These are phyloP conservation scores for Oryza glumipatula DNA, from an alignment of 176 grass and related monocot species.

Conservation along the genomic window DNA sequence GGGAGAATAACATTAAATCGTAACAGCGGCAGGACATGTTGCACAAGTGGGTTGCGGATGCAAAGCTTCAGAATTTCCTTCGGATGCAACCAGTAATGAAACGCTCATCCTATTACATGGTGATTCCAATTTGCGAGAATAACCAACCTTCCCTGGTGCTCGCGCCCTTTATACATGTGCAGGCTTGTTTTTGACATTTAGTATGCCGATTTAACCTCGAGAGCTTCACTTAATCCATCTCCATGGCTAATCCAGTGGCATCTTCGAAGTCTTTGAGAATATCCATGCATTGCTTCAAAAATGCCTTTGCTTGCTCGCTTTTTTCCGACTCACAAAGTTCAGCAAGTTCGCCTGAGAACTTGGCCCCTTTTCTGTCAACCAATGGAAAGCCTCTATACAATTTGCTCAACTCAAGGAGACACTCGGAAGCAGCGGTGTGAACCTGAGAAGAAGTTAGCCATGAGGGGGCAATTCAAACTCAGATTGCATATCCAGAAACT, in stretches of 20 bases:
- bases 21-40: background rate
- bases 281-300: conserved; percentile 64
- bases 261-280: conserved; percentile 56
- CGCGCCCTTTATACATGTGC: background rate
- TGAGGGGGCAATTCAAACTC: conserved; percentile 16
- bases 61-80: background rate
- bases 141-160: background rate
- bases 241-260: conserved; percentile 37
- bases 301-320: conserved; percentile 80
- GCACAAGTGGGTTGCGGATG: background rate
- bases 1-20: no score
- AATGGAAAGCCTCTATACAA: conserved; percentile 76
- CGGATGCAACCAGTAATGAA: background rate
- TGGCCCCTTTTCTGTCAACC: conserved; percentile 54
- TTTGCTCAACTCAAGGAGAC: conserved; percentile 78
- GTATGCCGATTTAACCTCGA: background rate
- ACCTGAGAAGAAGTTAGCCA: conserved; percentile 56
- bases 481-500: background rate
- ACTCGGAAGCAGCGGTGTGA: conserved; percentile 81
- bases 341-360: conserved; percentile 62
- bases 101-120: background rate
- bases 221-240: conserved; percentile 22
- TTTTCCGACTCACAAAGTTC: conserved; percentile 72
- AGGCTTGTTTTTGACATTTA: background rate
- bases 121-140: background rate